These are phyloP conservation scores for Piloderma croceum DNA, from an alignment of 768 basidiomycete genomes.

Conservation along the genomic window DNA sequence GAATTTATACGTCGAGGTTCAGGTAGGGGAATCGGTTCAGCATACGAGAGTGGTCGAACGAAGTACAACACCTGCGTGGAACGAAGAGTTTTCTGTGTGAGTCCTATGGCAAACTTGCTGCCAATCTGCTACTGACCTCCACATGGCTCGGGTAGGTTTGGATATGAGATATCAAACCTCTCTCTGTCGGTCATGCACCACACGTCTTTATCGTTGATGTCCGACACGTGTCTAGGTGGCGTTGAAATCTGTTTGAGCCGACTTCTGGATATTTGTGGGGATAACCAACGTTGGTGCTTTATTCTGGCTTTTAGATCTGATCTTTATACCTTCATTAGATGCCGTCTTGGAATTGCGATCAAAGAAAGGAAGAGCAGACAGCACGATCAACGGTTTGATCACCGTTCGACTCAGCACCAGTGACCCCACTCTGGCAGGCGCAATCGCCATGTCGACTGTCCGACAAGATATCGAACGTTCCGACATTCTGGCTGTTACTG, in stretches of 20 bases:
- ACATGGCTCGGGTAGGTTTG: background rate
- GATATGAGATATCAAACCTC: background rate
- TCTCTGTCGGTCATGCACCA: background rate
- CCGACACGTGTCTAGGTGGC: background rate
- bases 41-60: background rate
- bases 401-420: background rate
- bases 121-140: background rate
- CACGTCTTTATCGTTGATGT: background rate
- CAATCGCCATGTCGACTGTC: background rate
- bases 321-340: no score
- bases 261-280: no score
- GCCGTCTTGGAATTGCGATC: background rate
- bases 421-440: background rate
- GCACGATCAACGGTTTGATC: background rate
- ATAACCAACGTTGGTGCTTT: no score
- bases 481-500: background rate
- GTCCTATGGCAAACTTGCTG: background rate
- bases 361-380: background rate
- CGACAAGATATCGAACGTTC: background rate
- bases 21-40: background rate
- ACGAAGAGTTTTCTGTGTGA: background rate
- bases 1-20: background rate
- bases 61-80: background rate
- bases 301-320: no score
- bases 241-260: background rate